A percentile compares a stretch with the other conserved stretches of the same genome.
phyloP scores from a whole-genome alignment of 176 grass and related monocot species.

The Raddia distichophylla region DNA sequence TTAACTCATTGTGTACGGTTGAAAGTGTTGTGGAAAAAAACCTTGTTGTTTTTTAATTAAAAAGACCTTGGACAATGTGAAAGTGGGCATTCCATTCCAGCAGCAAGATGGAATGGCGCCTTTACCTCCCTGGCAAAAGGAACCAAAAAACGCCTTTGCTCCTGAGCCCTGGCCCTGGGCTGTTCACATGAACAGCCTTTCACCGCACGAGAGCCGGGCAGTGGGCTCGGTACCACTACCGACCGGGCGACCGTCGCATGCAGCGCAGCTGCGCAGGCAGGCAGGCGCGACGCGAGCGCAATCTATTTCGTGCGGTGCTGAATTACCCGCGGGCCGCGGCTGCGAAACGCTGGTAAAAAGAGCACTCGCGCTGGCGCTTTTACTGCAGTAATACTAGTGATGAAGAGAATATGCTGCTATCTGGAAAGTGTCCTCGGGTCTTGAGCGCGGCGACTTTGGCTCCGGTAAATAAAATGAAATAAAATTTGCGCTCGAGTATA shows the following conservation, averaged over 20 bases:
- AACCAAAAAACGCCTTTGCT: slow-evolving; percentile 59
- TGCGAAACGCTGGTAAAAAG: slow-evolving; percentile 24
- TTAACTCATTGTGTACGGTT: no score
- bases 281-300: slow-evolving; percentile 14
- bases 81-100: slow-evolving; percentile 20
- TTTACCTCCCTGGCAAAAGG: slow-evolving; percentile 53
- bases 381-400: neutral
- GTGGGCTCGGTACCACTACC: slow-evolving; percentile 1
- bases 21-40: no score
- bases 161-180: slow-evolving; percentile 16
- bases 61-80: neutral
- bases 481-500: neutral
- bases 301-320: slow-evolving; percentile 43
- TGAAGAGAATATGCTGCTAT: slow-evolving; percentile 37
- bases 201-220: slow-evolving; percentile 37
- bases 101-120: slow-evolving; percentile 3
- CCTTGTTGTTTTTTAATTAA: no score
- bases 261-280: no score
- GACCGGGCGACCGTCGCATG: no score
- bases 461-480: neutral
- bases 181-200: slow-evolving; percentile 59
- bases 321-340: slow-evolving; percentile 29
- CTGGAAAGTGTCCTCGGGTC: slow-evolving; percentile 18
- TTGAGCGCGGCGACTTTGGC: slow-evolving; percentile 11
- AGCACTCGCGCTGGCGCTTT: slow-evolving; percentile 19